Evolutionary conservation across 2,329 filamentous ascomycete species (phyloP).

Genomic region (Lasiodiplodia gonubiensis): DNA sequence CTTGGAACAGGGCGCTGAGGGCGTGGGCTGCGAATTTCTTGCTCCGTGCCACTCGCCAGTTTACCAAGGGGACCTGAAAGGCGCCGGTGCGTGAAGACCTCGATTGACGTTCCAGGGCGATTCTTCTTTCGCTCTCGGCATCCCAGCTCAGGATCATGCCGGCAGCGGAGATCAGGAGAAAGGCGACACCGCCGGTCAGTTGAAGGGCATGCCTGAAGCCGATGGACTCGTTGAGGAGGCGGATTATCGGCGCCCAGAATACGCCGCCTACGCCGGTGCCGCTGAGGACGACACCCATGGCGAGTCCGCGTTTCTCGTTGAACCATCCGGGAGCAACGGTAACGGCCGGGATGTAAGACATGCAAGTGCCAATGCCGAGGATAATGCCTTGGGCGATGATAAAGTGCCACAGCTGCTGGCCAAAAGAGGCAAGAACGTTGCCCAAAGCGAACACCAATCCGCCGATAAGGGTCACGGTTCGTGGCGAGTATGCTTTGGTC

Average conservation of each 20-base stretch:
- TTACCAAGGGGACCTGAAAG: constrained; percentile 39
- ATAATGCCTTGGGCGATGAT: constrained; percentile 44
- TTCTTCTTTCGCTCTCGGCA: constrained; percentile 26
- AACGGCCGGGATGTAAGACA: constrained; percentile 48
- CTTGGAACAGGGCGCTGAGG: constrained; percentile 39
- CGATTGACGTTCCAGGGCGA: not conserved
- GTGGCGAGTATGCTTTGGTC: constrained; percentile 26
- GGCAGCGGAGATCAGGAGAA: constrained; percentile 37
- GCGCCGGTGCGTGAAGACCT: constrained; percentile 31
- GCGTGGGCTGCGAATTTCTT: constrained; percentile 48
- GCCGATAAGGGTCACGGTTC: constrained; percentile 23
- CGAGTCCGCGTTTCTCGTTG: constrained; percentile 42
- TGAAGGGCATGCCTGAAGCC: constrained; percentile 49
- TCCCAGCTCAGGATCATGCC: constrained; percentile 41
- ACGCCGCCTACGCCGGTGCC: constrained; percentile 50
- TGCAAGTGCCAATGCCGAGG: constrained; percentile 46
- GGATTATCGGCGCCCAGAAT: constrained; percentile 42
- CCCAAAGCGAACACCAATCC: constrained; percentile 13
- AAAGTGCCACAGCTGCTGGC: constrained; percentile 29
- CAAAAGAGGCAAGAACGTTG: constrained; percentile 27
- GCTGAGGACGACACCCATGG: constrained; percentile 48
- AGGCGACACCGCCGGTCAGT: constrained; percentile 41
- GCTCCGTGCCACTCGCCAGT: constrained; percentile 43
- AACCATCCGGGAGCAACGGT: constrained; percentile 50
- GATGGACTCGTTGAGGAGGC: constrained; percentile 39